A percentile compares a stretch with the other conserved stretches of the same genome.
phyloP scores from a whole-genome alignment of 2,329 filamentous ascomycete genomes.

The Metarhizium anisopliae region DNA sequence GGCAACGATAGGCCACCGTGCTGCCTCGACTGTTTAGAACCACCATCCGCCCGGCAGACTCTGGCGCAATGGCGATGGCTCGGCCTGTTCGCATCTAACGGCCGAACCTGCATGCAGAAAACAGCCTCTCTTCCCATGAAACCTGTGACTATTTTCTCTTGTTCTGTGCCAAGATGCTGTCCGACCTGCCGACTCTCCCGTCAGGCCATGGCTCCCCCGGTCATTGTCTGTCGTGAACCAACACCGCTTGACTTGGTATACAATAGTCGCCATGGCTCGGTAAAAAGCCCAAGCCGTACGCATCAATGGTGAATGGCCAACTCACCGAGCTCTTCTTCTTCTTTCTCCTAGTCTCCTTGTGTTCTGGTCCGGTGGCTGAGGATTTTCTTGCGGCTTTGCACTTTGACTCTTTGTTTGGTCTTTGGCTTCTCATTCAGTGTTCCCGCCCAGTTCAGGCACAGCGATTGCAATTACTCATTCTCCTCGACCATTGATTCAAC shows the following conservation, averaged over 20 bases:
- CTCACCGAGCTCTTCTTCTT: neutral
- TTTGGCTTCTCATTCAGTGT: neutral
- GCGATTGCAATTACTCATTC: neutral
- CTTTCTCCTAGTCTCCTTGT: neutral
- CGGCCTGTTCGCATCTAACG: neutral
- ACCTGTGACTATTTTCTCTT: neutral
- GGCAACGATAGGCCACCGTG: constrained; percentile 1
- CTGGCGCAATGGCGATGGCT: too few species aligned
- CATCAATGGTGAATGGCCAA: neutral
- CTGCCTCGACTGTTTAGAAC: neutral
- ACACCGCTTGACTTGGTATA: neutral
- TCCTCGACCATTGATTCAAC: neutral
- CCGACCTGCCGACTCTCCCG: neutral
- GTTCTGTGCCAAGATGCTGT: neutral
- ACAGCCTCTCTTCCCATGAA: neutral
- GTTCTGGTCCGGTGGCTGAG: neutral
- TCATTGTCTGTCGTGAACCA: neutral
- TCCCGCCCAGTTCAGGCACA: neutral
- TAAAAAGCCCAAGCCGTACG: neutral
- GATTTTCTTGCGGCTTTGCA: neutral
- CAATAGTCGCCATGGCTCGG: neutral
- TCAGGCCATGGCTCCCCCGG: neutral
- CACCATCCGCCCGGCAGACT: too few species aligned
- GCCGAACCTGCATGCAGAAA: neutral
- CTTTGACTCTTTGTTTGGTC: neutral